Evolutionary conservation across 1,284 basidiomycete genomes (phyloP), one percentile per base, ranked within the genome.

Genomic region (Salmacisia buchloeana): DNA sequence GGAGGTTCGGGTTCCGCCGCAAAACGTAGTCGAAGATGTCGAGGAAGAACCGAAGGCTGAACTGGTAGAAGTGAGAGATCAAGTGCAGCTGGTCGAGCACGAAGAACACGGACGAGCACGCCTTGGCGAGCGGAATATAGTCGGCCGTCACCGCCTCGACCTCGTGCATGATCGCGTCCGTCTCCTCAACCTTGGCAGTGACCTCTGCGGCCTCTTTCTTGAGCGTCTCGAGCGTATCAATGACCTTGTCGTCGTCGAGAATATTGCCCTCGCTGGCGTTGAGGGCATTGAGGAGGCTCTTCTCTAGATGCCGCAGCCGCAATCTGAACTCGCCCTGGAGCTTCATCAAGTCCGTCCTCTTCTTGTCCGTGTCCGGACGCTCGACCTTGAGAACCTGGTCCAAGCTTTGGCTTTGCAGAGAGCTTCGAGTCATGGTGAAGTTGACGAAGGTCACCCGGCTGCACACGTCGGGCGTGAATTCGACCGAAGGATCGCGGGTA

Each of bases 361-460:
- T 97, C 76, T 89, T 87, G 80, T 99, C 96, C 1, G 93, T 94
- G 76, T 97, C 96, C 0, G 97, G 93, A 13, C 96, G 86, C 80
- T 99, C 96, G 49, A 92, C 91, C 79, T 94, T 94, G 68, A 99
- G 86, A 1, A 98, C 93, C 80, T 97, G 93, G 79, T 97, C 94
- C 58, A 98, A 85, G 0, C 94, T 96, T 81, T 98, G 96, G 69
- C 92, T 97, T 81, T 98, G 94, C 38, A 99, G 85, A 85, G 93
- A 97, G 80, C 92, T 92, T 65, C 94, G 86, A 0, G 96, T 99
- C 92, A 98, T 98, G 18, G 94, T 98, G 82, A 99, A 99, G 84
- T 99, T 99, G 83, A 98, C 94, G 78, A 99, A 97, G 0, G 94
- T 96, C 38, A 98, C 96, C 65, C 96, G 88, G 83, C 92, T 96